Evolutionary conservation across 352 stramenopile species (phyloP), one percentile per base, ranked within the genome.

Genomic region (Ophiocytium majus): DNA sequence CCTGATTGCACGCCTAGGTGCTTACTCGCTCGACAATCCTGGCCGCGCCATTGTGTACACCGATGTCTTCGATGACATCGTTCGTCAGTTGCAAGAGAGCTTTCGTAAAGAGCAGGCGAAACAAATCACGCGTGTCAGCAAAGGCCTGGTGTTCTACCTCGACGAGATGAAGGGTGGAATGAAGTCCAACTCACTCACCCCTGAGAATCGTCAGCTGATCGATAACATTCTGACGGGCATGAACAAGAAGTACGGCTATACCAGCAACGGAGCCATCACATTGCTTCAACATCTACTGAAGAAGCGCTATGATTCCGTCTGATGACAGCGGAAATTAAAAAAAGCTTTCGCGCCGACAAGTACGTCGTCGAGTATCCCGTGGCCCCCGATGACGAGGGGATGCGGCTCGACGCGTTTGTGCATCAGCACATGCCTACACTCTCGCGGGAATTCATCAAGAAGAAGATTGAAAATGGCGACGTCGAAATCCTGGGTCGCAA

Each of bases 281-380:
- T 71, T 28, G 57, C 57, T 71, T 71, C 57, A 71, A 71, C 28
- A 71, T 71, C 57, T 71, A 23, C 57, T 71, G 19, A 71, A 71
- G 28, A 71, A 23, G 57, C 23, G 57, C 23, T 71, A 71, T 71
- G 57, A 71, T 28, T 23, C 57, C 28, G 19, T 23, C 19, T 23
- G 28, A 71, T 71, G 57, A 71, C 19, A n/a, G n/a, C n/a, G 23
- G 57, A 71, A 71, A 71, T 71, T 23, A 71, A 71, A 28, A 71
- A 71, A 71, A 23, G 19, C 57, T 71, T 71, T 71, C 23, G 19
- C 57, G 28, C 57, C 57, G 57, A 71, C 23, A 71, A 71, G 28
- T 71, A 71, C 57, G 57, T 71, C 28, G 57, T 71, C 28, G 23
- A 23, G 19, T 28, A 71, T 71, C 57, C 57, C 28, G 57, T 71